Base-by-base conservation (phyloP, 108 stramenopile genomes). In the Fragilaria radians region DNA sequence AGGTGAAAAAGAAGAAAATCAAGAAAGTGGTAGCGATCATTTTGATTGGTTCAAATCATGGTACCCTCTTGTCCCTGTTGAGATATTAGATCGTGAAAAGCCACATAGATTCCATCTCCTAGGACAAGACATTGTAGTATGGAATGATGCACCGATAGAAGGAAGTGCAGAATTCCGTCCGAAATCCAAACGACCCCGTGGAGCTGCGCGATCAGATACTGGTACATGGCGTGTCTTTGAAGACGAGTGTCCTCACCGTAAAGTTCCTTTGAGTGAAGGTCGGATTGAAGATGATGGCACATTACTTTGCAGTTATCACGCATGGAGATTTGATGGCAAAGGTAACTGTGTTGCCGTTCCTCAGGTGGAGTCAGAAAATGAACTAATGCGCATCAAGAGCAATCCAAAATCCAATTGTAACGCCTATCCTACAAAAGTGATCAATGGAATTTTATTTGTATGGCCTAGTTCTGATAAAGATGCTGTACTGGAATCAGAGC, bases 221-320 rank as follows among this genome's bases (percentile, higher is more conserved):
- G 73, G 73, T 18, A 46, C 17, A 22, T 69, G 68, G 68, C 63
- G 68, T 5, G 73, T 32, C 4, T 74, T 74, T 65, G 64, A 53
- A 1, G 80, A 85, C 53, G 32, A 57, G 17, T 85, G 84, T 58
- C 82, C 82, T 32, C 82, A 84, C 52, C 73, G 84, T 14, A 65
- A 65, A 58, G 84, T 66, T 25, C 81, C 79, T n/a, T 69, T 82
- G n/a, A 67, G 68, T 2, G 79, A 83, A 52, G 81, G 84, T 1
- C 72, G 81, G 3, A 67, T 85, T 11, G 81, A 82, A 42, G 71
- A 80, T 33, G 67, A 71, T 33, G 81, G 81, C 4, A 62, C 57
- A 5, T 55, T 82, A 51, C 48, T 73, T 30, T 82, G 83, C 54
- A 54, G 65, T 29, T 85, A 85, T 63, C 84, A 85, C 62, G n/a